Conservation (phyloP, 2,329 filamentous ascomycete genomes). For the Chaetomiaceae sp. region DNA sequence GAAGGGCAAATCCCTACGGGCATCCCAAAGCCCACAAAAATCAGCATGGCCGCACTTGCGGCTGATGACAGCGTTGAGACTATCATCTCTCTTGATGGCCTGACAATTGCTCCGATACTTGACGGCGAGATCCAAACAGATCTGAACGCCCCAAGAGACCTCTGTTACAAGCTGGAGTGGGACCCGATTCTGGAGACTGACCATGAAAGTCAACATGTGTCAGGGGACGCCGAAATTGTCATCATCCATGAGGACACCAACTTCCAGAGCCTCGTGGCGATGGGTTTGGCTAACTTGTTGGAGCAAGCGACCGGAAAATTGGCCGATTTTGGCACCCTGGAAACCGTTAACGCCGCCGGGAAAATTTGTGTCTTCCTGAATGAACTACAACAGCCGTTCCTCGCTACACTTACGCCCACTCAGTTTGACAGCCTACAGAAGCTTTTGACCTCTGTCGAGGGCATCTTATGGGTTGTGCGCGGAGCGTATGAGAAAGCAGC, state of each 20-base stretch:
- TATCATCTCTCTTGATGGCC: conserved; percentile 33
- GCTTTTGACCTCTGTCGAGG: conserved; percentile 34
- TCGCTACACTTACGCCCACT: conserved; percentile 36
- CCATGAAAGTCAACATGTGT: conserved; percentile 15
- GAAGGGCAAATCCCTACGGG: conserved; percentile 30
- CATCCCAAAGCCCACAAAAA: conserved; percentile 34
- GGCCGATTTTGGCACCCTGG: conserved; percentile 31
- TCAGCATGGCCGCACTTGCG: conserved; percentile 35
- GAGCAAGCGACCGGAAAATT: conserved; percentile 33
- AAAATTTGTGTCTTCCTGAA: conserved; percentile 41
- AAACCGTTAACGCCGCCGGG: conserved; percentile 30
- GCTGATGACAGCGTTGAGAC: conserved; percentile 30
- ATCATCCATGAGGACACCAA: conserved; percentile 37
- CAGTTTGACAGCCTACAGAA: conserved; percentile 38
- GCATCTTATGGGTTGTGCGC: conserved; percentile 39
- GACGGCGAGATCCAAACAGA: conserved; percentile 33
- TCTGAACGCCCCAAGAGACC: conserved; percentile 34
- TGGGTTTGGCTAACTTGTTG: conserved; percentile 33
- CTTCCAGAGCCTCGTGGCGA: conserved; percentile 33
- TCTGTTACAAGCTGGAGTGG: conserved; percentile 47
- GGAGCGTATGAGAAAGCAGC: conserved; percentile 37
- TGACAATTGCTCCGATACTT: conserved; percentile 39
- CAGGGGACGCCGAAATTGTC: conserved; percentile 32
- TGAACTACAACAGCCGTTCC: conserved; percentile 42
- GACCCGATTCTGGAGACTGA: conserved; percentile 34